phyloP scores from a whole-genome alignment of 495 filamentous ascomycete genomes.

The Hyaloscypha hepaticicola region DNA sequence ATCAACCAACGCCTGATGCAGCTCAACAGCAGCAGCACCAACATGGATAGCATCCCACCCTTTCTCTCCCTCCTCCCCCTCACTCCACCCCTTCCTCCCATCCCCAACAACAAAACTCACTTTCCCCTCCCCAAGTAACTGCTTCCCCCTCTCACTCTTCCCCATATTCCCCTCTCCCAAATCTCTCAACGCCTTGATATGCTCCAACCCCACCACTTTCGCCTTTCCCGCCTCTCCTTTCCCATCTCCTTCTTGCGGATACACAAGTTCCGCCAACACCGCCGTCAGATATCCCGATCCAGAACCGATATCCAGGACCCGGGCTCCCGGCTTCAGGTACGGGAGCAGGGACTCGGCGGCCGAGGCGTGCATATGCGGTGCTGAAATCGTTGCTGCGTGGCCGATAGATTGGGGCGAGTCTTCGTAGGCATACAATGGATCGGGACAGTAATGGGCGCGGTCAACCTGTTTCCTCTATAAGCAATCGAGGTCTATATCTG shows the following conservation, averaged over 20 bases:
- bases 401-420: slow-evolving; percentile 93
- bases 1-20: slow-evolving; percentile 71
- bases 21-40: slow-evolving; percentile 75
- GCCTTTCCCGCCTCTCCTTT: slow-evolving; percentile 36
- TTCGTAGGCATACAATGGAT: slow-evolving; percentile 65
- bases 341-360: slow-evolving; percentile 68
- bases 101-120: slow-evolving; percentile 79
- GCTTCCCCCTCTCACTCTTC: slow-evolving; percentile 65
- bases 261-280: slow-evolving; percentile 79
- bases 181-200: slow-evolving; percentile 75
- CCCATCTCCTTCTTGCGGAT: slow-evolving; percentile 32
- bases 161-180: slow-evolving; percentile 71
- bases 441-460: slow-evolving; percentile 74
- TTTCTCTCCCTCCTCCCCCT: slow-evolving; percentile 31
- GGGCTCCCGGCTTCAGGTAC: slow-evolving; percentile 50
- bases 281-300: slow-evolving; percentile 92
- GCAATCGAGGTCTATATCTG: background rate
- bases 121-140: slow-evolving; percentile 55
- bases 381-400: slow-evolving; percentile 84
- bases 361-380: slow-evolving; percentile 95
- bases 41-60: slow-evolving; percentile 92
- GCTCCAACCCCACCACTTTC: slow-evolving; percentile 80
- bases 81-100: slow-evolving; percentile 73
- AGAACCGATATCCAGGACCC: slow-evolving; percentile 85
- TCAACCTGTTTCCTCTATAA: slow-evolving; percentile 63